A percentile compares a stretch with the other conserved stretches of the same genome.
phyloP scores from a whole-genome alignment of 805 yeast species.

The Kluyveromyces nonfermentans region DNA sequence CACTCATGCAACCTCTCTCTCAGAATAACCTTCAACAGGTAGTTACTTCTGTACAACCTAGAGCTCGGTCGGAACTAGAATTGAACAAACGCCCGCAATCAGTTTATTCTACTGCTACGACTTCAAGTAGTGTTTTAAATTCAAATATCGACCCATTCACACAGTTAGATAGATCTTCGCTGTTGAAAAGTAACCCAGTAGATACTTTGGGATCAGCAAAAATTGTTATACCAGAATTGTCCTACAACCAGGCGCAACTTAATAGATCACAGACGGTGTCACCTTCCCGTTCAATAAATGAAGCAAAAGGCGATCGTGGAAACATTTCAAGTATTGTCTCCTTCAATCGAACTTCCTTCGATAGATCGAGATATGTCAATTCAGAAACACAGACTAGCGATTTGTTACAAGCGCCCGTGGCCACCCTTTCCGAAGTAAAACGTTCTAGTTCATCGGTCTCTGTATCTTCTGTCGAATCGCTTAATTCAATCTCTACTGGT shows the following conservation, averaged over 20 bases:
- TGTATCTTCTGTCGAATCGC: slow-evolving; percentile 2
- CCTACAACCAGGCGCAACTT: neutral
- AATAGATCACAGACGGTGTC: neutral
- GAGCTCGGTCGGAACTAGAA: neutral
- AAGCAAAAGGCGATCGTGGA: slow-evolving; percentile 3
- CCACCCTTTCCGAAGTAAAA: neutral
- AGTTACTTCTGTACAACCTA: neutral
- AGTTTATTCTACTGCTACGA: neutral
- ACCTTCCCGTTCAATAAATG: slow-evolving; percentile 4
- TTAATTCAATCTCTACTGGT: slow-evolving; percentile 13
- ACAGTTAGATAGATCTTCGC: slow-evolving; percentile 1
- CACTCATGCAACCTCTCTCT: neutral
- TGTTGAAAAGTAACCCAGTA: slow-evolving; percentile 7
- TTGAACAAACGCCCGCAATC: neutral
- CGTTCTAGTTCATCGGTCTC: neutral
- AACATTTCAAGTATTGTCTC: slow-evolving; percentile 6
- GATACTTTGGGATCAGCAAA: neutral
- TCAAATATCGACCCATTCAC: neutral
- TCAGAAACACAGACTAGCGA: slow-evolving; percentile 7
- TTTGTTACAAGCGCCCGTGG: neutral
- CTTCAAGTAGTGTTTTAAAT: slow-evolving; percentile 1
- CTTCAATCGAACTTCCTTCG: slow-evolving; percentile 5
- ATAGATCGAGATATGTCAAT: slow-evolving; percentile 5
- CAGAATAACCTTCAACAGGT: neutral
- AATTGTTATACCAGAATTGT: neutral